Evolutionary conservation across 352 stramenopile genomes (phyloP).

Genomic region (Globisporangium ultimum): DNA sequence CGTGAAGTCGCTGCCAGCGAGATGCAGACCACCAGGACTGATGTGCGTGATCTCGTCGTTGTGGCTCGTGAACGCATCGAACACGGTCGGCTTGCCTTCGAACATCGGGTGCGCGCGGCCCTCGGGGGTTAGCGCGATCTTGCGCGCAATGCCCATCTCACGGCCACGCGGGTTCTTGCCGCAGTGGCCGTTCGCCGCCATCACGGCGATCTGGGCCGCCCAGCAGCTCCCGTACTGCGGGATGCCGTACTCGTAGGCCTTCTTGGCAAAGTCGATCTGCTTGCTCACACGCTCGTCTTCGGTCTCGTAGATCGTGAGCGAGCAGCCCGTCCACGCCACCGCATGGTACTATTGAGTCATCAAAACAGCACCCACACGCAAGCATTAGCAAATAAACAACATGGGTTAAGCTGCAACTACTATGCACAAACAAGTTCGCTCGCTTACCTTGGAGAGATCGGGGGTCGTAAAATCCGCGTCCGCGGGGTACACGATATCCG

Average conservation of each 20-base stretch:
- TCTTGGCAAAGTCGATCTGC: conserved; percentile 69
- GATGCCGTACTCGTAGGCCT: conserved; percentile 64
- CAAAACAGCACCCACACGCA: conserved; percentile 1
- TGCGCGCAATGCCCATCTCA: conserved; percentile 76
- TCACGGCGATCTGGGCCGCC: conserved; percentile 76
- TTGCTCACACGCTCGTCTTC: conserved; percentile 59
- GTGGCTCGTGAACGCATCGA: conserved; percentile 80
- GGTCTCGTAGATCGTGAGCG: conserved; percentile 64
- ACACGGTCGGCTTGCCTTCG: conserved; percentile 75
- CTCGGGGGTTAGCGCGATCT: conserved; percentile 72
- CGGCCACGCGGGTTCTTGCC: conserved; percentile 60
- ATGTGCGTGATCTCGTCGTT: conserved; percentile 83
- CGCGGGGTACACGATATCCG: conserved; percentile 66
- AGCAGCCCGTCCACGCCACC: conserved; percentile 75
- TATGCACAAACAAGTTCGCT: no score
- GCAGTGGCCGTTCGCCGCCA: conserved; percentile 57
- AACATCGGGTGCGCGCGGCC: conserved; percentile 79
- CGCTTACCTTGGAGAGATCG: conserved; percentile 47
- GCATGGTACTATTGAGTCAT: conserved; percentile 54
- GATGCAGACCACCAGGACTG: conserved; percentile 45
- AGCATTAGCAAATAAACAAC: neutral
- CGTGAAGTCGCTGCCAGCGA: conserved; percentile 70
- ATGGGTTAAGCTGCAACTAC: neutral
- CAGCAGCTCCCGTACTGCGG: conserved; percentile 82
- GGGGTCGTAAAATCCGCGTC: conserved; percentile 62